Evolutionary conservation across 2,329 filamentous ascomycete species (phyloP), one percentile per base, ranked within the genome.

Genomic region (Helotiales sp.): DNA sequence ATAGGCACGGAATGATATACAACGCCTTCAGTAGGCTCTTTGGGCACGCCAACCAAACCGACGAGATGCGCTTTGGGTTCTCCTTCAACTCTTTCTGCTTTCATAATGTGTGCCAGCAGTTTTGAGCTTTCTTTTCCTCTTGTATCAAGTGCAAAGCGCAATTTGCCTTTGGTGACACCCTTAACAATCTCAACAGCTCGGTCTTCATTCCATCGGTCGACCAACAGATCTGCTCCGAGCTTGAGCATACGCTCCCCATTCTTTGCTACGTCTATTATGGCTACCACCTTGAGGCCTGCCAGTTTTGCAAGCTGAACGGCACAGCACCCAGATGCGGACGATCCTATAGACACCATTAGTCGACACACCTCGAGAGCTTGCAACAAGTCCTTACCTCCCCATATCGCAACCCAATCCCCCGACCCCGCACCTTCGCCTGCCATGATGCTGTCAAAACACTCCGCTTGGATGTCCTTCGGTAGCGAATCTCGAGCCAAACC

Each of bases 331-430:
- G 86, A 89, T 0, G 86, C 90, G 0, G 87, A 88, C 1, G 87
- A 90, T 1, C 78, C 80, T 82, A 12, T 15, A 24, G 9, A 42
- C 9, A 27, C 10, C 8, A 30, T 47, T 13, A 48, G 33, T 61
- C 12, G 61, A 54, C 17, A 22, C 5, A 27, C 24, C 19, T 19
- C 17, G 5, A 17, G 12, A 24, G 36, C 17, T 3, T 34, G 5
- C n/a, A 17, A 44, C 15, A 31, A 27, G 19, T 10, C 63, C 76
- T 67, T 64, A 77, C 84, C 89, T 56, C 89, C 89, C 88, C 89
- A 92, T 47, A 92, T 83, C 1, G 83, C 84, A 36, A 92, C 73
- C 82, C 87, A 91, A 59, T 92, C 88, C 0, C 86, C 87, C 0
- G 72, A 64, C 40, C 76, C 75, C 1, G 85, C 81, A 8, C 85